Conservation (phyloP, 106 monocot species). For the Acorus gramineus region DNA sequence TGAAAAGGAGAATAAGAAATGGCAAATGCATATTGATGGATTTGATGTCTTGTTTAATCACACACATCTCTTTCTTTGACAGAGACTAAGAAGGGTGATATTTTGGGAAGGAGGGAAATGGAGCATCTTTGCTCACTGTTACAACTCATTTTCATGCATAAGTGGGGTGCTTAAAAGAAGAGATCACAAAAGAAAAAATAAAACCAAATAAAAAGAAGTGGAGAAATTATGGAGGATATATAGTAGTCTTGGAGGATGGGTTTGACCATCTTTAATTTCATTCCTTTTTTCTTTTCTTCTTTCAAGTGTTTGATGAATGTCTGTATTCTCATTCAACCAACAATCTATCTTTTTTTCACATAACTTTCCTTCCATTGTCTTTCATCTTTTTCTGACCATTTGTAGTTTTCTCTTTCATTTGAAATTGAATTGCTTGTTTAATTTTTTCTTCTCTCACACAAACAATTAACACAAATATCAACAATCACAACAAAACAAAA, state of each 20-base stretch:
- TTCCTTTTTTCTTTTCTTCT: slow-evolving; percentile 1
- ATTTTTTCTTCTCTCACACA: no score
- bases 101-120: slow-evolving; percentile 22
- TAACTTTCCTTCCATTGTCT: slow-evolving; percentile 5
- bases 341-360: not conserved
- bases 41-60: not conserved
- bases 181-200: slow-evolving; percentile 12
- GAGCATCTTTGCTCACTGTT: slow-evolving; percentile 16
- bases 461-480: no score
- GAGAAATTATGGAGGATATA: slow-evolving; percentile 5
- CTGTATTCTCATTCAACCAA: no score
- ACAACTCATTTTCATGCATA: slow-evolving; percentile 12
- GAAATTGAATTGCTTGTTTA: not conserved
- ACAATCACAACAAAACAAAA: no score
- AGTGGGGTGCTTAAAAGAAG: slow-evolving; percentile 25
- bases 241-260: slow-evolving; percentile 54
- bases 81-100: slow-evolving; percentile 7
- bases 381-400: slow-evolving; percentile 14
- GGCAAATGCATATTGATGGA: slow-evolving; percentile 1
- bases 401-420: not conserved
- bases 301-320: not conserved
- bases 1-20: not conserved
- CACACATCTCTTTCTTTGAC: slow-evolving; percentile 4
- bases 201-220: slow-evolving; percentile 41
- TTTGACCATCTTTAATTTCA: slow-evolving; percentile 55